Base-by-base conservation (phyloP, 441 rosid genomes). In the Hura crepitans region DNA sequence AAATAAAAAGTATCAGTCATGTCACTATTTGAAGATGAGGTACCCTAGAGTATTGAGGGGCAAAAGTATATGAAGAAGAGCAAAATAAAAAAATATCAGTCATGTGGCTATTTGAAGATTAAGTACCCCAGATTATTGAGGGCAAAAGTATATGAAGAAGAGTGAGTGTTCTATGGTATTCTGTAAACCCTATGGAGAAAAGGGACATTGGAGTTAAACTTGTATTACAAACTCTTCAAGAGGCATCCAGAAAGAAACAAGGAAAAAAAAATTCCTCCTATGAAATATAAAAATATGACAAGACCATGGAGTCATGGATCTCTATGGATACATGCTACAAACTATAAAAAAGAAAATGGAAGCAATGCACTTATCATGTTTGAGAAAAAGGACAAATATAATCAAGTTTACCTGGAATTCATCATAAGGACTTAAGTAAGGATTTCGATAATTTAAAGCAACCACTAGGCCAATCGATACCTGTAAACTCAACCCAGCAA, bases 401-500 rank as follows among this genome's bases (percentile, higher is more conserved):
- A 62, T 70, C 65, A 47, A 74, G 50, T 69, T 74, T 72, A 90
- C 99, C 97, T 92, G 99, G 70, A 94, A 94, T 82, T 92, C 97
- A 72, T 92, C 97, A 11, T 86, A 94, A 51, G 99, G 99, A 78
- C 81, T 94, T 79, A 94, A 74, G 79, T 77, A 89, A 73, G 99
- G 99, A 73, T 90, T 90, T 57, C 66, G 91, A 83, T 94, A 94
- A 80, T 94, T 85, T 82, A 94, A 75, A 77, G 96, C 97, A 77
- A 92, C 90, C 78, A 90, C 97, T 54, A 94, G 81, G 68, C 99
- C 99, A 68, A 95, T 76, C 50, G 97, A 87, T 62, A 95, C 86
- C 99, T 94, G 85, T 62, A 77, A 20, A 57, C 28, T 70, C 81
- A 77, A 80, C 65, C 72, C 71, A 68, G 56, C 62, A 69, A 66